Base-by-base conservation (phyloP, 2,329 filamentous ascomycete genomes). In the Cytospora mali region DNA sequence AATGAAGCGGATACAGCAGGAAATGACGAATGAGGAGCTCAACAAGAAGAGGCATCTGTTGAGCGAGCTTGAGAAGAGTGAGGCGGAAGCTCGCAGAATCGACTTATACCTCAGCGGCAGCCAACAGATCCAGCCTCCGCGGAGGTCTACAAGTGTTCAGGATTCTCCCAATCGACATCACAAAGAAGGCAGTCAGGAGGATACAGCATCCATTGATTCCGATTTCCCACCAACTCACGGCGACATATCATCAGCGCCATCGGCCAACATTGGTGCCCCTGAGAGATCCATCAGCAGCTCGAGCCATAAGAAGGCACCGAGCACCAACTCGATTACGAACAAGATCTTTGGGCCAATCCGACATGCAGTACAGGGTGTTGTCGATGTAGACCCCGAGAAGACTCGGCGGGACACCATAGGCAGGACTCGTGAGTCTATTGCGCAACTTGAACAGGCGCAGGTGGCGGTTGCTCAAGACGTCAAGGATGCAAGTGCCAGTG, bases 311-410 rank as follows among this genome's bases (percentile, higher is more conserved):
- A 96, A 96, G 77, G 88, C 86, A 49, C 83, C 89, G 2, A 96
- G 92, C 71, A 88, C 91, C n/a, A 92, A 90, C 70, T 97, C 95
- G 66, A 93, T 98, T 66, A 93, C 93, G 1, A 88, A 88, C 72
- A 97, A 94, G 78, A 92, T 99, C 58, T 98, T 99, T 74, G 95
- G 94, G 0, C 91, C 93, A 13, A 89, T 99, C 66, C 96, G 92
- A 61, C 94, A 99, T 76, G 95, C 95, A 0, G 92, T 98, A 35
- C 92, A 98, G 72, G 95, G 95, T 4, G 94, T 98, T 70, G 94
- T 95, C 1, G 95, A 99, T 73, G 92, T 96, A 49, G 95, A 99
- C 72, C 95, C 95, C 0, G 95, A 99, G 77, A 84, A 93, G 66
- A 97, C 93, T 50, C 84, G 95, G 58, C 85, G 95, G 59, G 95